Evolutionary conservation across 2,329 filamentous ascomycete genomes (phyloP), one percentile per base, ranked within the genome.

Genomic region (Lojkania enalia): DNA sequence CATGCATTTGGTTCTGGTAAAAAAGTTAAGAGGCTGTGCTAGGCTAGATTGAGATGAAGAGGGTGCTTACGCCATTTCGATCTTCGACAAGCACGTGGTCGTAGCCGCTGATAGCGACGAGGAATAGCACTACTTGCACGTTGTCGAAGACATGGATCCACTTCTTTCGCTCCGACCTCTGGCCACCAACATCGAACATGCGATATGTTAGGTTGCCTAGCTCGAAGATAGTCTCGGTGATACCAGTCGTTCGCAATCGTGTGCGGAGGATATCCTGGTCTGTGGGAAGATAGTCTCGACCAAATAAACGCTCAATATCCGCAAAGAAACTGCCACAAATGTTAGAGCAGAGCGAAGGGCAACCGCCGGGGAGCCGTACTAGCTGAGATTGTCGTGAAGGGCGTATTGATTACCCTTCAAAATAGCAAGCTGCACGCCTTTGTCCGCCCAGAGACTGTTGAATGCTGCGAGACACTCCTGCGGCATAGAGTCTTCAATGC

Each of bases 101-200:
- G 70, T 96, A 97, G 48, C 92, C 92, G 54, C 90, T 96, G 59
- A 97, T 91, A 36, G 92, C 91, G 40, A 96, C 92, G 56, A 97
- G 81, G 74, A 97, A 97, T 30, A 97, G 77, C 42, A 97, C 78
- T 57, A 89, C 91, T 64, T 94, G 90, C 51, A 96, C 90, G 54
- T 94, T 94, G 69, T 96, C 90, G 67, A 96, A 96, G 66, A 90
- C 94, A 70, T 96, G 90, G 52, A 96, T 95, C 90, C 90, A 96
- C 77, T 96, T 96, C 80, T 95, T 95, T 51, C 90, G 86, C 72
- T 96, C 90, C 20, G 90, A 95, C 60, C 90, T 80, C 69, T 96
- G 90, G 46, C 90, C 90, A 67, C 90, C 90, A 35, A 95, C 90
- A 63, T 96, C 90, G 71, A 95, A 95, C 90, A 97, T 96, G 61